phyloP scores from a whole-genome alignment of 495 filamentous ascomycete genomes.

The Friedmanniomyces simplex region DNA sequence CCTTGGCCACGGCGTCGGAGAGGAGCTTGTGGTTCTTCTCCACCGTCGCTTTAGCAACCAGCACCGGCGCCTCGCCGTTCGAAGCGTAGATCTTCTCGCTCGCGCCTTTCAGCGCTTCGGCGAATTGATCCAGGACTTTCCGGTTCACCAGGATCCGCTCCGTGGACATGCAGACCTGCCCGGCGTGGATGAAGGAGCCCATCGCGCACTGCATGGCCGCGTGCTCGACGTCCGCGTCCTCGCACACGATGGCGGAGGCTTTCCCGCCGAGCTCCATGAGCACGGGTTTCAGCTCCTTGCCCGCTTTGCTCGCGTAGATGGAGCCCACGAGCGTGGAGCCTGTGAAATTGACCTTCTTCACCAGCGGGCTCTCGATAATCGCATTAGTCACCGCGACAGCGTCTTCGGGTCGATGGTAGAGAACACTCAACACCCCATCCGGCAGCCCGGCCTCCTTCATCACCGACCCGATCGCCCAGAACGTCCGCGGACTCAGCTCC shows the following conservation, averaged over 20 bases:
- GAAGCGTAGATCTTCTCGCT: conserved; percentile 23
- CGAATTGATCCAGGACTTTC: conserved; percentile 54
- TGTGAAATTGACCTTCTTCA: conserved; percentile 56
- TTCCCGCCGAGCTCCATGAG: conserved; percentile 57
- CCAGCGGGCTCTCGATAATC: conserved; percentile 44
- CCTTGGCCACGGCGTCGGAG: conserved; percentile 54
- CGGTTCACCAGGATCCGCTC: conserved; percentile 79
- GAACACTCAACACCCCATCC: conserved; percentile 45
- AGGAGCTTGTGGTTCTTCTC: conserved; percentile 49
- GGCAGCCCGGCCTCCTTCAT: conserved; percentile 66
- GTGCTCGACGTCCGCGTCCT: conserved; percentile 48
- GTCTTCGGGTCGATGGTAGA: conserved; percentile 44
- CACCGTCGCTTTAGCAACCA: conserved; percentile 52
- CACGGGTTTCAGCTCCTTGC: conserved; percentile 56
- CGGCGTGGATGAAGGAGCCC: conserved; percentile 40
- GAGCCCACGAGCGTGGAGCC: conserved; percentile 47
- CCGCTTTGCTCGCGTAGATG: conserved; percentile 48
- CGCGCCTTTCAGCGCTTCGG: conserved; percentile 43
- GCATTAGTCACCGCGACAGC: conserved; percentile 46
- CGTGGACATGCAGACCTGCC: conserved; percentile 89
- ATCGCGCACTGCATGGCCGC: conserved; percentile 42
- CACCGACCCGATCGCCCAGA: conserved; percentile 59
- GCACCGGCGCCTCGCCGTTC: conserved; percentile 39
- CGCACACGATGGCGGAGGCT: conserved; percentile 47
- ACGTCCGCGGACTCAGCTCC: conserved; percentile 65